Evolutionary conservation across 2,329 filamentous ascomycete species (phyloP).

Genomic region (Aureobasidium sp.): DNA sequence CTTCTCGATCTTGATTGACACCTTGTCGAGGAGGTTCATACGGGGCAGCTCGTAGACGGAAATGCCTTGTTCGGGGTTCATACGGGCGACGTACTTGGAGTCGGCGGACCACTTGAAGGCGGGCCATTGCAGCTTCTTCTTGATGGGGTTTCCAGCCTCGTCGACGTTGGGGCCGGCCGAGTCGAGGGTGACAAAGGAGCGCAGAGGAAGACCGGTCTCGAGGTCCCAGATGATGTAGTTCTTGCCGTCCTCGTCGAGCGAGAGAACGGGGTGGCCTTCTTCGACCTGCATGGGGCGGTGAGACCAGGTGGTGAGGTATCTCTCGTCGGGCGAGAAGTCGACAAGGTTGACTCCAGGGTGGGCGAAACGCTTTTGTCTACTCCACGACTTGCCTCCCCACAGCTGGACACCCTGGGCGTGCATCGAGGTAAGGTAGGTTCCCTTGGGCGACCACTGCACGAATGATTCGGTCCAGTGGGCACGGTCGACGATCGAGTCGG

Average conservation of each 20-base stretch:
- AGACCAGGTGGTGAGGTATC: constrained; percentile 94
- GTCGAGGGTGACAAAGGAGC: constrained; percentile 90
- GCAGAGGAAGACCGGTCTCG: constrained; percentile 77
- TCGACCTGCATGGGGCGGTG: constrained; percentile 87
- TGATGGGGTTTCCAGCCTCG: constrained; percentile 57
- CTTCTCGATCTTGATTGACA: constrained; percentile 90
- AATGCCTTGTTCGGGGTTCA: constrained; percentile 82
- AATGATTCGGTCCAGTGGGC: constrained; percentile 98
- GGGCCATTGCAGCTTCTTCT: constrained; percentile 95
- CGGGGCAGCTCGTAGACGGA: constrained; percentile 83
- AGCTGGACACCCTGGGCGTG: constrained; percentile 95
- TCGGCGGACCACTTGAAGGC: constrained; percentile 99
- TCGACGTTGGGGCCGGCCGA: constrained; percentile 56
- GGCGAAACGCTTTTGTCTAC: constrained; percentile 83
- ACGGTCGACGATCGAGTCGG: constrained; percentile 84
- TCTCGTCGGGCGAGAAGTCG: constrained; percentile 89
- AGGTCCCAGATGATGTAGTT: constrained; percentile 99
- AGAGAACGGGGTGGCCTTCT: constrained; percentile 71
- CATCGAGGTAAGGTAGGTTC: constrained; percentile 89
- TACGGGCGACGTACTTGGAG: constrained; percentile 90
- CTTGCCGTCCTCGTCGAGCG: constrained; percentile 89
- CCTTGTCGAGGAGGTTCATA: constrained; percentile 87
- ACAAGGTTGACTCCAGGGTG: constrained; percentile 94
- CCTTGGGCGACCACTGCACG: constrained; percentile 93
- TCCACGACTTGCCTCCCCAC: constrained; percentile 89